Base-by-base conservation (phyloP, 169 alveolate species). In the Neospora caninum region DNA sequence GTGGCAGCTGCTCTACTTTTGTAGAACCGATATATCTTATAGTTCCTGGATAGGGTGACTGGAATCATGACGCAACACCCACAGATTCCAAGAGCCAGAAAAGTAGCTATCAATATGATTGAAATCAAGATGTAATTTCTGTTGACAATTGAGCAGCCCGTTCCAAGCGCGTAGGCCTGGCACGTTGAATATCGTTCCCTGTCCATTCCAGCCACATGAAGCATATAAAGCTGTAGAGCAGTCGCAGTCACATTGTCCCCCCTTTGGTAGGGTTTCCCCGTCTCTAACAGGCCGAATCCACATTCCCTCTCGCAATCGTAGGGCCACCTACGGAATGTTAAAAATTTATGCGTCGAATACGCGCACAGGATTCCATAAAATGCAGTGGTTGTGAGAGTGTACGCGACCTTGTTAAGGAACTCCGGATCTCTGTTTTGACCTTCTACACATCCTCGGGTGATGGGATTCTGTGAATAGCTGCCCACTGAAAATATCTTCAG, bases 31-130 rank as follows among this genome's bases (percentile, higher is more conserved):
- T 64, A 64, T 20, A 64, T 0, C 31, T 9, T 20, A 29, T 64
- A 64, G 78, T 64, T 64, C 78, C 78, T 64, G 78, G 78, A 64
- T n/a, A 64, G 34, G 25, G 78, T 29, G 78, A 64, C 20, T 29
- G 78, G 78, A 64, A 64, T 64, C 78, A 64, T 64, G 78, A 64
- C 31, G 78, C 78, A 64, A n/a, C 78, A 64, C 36, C 78, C 78
- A 29, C 78, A 64, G 34, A 64, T 4, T 29, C 78, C 78, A 20
- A 64, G 36, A 0, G 78, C 78, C 36, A 64, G 78, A 0, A 20
- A 64, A 64, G 25, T 64, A 29, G 78, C 20, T 20, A 64, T 25
- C 78, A 64, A 64, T 20, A 64, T 64, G 36, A 64, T 64, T 18
- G 31, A 25, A 64, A 64, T 64, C 29, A 64, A 25, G 78, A 64